Percentiles rank a stretch among this genome's conserved stretches.
These are phyloP conservation scores for Candida boidinii DNA, from an alignment of 805 yeast genomes.

Conservation along the genomic window DNA sequence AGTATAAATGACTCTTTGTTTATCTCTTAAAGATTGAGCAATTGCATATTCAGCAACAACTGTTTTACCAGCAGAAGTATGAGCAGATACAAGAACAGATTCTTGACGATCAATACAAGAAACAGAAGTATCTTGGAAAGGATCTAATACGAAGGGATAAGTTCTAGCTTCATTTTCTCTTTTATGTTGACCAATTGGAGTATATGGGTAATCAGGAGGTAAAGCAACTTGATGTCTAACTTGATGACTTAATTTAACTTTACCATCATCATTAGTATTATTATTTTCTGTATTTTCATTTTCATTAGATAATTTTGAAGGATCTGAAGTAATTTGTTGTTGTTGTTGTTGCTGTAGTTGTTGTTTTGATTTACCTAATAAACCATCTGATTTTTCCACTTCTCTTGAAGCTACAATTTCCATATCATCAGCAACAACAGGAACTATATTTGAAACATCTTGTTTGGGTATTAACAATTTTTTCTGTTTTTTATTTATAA, in stretches of 20 bases:
- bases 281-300: background rate
- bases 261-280: conserved; percentile 3
- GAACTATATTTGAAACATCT: no score
- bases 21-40: conserved; percentile 86
- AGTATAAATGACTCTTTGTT: conserved; percentile 90
- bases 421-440: conserved; percentile 78
- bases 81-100: conserved; percentile 94
- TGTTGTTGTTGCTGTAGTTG: conserved; percentile 26
- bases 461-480: conserved; percentile 1
- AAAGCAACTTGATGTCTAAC: conserved; percentile 97
- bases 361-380: conserved; percentile 28
- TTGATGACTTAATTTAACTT: conserved; percentile 75
- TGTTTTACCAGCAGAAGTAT: conserved; percentile 95
- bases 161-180: conserved; percentile 73
- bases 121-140: conserved; percentile 94
- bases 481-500: conserved; percentile 13
- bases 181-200: conserved; percentile 83
- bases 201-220: conserved; percentile 84
- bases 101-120: conserved; percentile 94
- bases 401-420: conserved; percentile 88
- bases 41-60: conserved; percentile 97
- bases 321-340: no score
- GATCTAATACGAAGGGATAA: conserved; percentile 90
- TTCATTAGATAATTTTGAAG: background rate
- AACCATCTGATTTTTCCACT: conserved; percentile 74